phyloP scores from a whole-genome alignment of 2,329 filamentous ascomycete species.

The Diaporthe sp. region DNA sequence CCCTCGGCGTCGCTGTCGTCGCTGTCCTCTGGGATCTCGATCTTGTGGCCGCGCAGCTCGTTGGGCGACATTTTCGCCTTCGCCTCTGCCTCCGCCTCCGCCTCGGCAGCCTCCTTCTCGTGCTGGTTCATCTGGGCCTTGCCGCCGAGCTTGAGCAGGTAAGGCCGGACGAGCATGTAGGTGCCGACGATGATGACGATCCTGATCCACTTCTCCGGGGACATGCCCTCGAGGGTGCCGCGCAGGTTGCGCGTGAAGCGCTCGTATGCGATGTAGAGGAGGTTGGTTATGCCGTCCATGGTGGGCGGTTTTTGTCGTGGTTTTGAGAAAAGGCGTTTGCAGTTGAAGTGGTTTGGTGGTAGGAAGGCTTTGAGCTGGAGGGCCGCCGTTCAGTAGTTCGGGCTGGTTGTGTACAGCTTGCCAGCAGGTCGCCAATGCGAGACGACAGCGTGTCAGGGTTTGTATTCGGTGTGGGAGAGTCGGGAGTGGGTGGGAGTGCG shows the following conservation, averaged over 20 bases:
- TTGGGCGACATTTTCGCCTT: constrained; percentile 74
- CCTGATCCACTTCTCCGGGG: constrained; percentile 72
- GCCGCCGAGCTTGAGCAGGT: constrained; percentile 77
- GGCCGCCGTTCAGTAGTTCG: neutral
- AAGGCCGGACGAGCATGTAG: constrained; percentile 81
- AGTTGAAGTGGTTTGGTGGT: neutral
- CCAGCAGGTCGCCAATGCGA: neutral
- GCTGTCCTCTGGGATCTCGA: constrained; percentile 67
- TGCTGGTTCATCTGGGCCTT: constrained; percentile 75
- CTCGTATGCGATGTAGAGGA: constrained; percentile 46
- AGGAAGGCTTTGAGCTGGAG: neutral
- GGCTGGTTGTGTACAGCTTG: neutral
- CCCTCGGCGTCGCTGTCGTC: constrained; percentile 63
- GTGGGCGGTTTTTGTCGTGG: constrained; percentile 23
- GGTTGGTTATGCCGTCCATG: constrained; percentile 49
- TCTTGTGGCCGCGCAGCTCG: constrained; percentile 70
- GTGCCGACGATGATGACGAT: constrained; percentile 79
- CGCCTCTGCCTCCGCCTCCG: constrained; percentile 58
- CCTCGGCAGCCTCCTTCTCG: constrained; percentile 70
- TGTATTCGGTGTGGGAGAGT: constrained; percentile 2
- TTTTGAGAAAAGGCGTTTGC: neutral
- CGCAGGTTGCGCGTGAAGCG: constrained; percentile 64
- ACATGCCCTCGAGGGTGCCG: constrained; percentile 65
- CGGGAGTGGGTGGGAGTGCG: constrained; percentile 10
- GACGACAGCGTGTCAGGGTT: constrained; percentile 14